Conservation (phyloP, 2,329 filamentous ascomycete genomes). For the Chrysoporthe deuterocubensis region DNA sequence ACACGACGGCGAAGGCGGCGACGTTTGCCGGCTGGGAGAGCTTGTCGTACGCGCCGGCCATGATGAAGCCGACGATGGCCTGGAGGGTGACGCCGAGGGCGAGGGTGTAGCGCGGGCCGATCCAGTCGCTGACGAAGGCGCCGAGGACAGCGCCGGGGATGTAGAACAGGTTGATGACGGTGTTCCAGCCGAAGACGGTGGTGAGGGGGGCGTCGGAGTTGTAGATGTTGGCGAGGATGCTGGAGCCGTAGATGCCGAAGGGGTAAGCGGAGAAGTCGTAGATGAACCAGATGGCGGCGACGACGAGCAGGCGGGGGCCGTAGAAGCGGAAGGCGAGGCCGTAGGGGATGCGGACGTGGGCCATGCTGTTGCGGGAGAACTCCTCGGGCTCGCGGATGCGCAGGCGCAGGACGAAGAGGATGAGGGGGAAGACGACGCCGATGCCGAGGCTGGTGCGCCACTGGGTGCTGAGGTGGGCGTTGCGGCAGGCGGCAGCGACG, state of each 20-base stretch:
- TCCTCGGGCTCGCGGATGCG: constrained; percentile 80
- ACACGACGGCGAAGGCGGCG: constrained; percentile 77
- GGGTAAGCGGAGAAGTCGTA: constrained; percentile 75
- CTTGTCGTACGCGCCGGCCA: constrained; percentile 76
- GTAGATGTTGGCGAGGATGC: constrained; percentile 71
- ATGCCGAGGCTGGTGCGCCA: constrained; percentile 84
- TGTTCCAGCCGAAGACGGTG: constrained; percentile 83
- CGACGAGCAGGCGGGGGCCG: constrained; percentile 70
- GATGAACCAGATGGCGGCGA: constrained; percentile 77
- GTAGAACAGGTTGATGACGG: constrained; percentile 86
- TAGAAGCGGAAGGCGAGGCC: constrained; percentile 66
- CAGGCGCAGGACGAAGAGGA: constrained; percentile 72
- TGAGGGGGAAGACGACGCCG: constrained; percentile 75
- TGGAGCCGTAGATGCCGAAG: constrained; percentile 82
- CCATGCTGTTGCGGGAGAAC: constrained; percentile 73
- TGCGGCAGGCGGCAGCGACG: constrained; percentile 59
- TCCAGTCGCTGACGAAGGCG: constrained; percentile 74
- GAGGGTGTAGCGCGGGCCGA: constrained; percentile 78
- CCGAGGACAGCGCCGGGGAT: constrained; percentile 81
- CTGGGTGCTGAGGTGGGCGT: constrained; percentile 63
- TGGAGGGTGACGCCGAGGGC: constrained; percentile 73
- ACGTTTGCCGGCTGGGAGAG: constrained; percentile 71
- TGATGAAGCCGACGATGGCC: constrained; percentile 82
- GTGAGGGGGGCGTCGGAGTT: constrained; percentile 66
- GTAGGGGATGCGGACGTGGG: constrained; percentile 60